Conservation (phyloP, 331 rosid species). For the Rosa hybrid region DNA sequence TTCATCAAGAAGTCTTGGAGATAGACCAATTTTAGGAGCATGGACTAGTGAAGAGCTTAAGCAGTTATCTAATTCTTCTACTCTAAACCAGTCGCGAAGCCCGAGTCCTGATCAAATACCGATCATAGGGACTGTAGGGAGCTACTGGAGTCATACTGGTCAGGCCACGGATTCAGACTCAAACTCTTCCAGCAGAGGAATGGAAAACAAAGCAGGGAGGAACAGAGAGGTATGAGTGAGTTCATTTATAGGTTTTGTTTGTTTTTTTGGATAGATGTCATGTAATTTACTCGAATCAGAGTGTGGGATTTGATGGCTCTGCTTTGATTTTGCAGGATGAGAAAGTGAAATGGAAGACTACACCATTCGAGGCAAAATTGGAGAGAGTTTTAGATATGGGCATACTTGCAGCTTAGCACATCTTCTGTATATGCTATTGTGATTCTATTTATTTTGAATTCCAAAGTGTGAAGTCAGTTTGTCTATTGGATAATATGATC, state of each 20-base stretch:
- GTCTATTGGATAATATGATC: neutral
- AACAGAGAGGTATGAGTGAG: constrained; percentile 16
- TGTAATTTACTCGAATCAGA: neutral
- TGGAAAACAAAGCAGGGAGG: constrained; percentile 13
- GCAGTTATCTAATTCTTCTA: constrained; percentile 31
- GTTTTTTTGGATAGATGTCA: neutral
- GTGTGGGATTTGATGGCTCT: neutral
- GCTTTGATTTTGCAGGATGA: constrained; percentile 39
- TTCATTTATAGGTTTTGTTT: neutral
- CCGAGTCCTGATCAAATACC: constrained; percentile 50
- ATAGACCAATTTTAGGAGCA: constrained; percentile 66
- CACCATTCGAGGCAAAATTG: constrained; percentile 39
- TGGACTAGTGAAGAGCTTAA: constrained; percentile 50
- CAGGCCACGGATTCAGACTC: constrained; percentile 42
- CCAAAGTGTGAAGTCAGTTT: neutral
- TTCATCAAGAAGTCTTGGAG: constrained; percentile 35
- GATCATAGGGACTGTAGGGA: constrained; percentile 72
- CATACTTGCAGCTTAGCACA: constrained; percentile 32
- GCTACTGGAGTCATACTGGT: constrained; percentile 69
- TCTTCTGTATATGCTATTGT: constrained; percentile 4
- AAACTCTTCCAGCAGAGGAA: constrained; percentile 25
- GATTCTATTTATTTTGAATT: neutral
- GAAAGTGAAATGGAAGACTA: constrained; percentile 28
- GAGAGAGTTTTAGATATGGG: constrained; percentile 40
- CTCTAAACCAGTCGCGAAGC: constrained; percentile 45